Evolutionary conservation across 805 yeast species (phyloP), one percentile per base, ranked within the genome.

Genomic region (Tetrapisispora namnaoensis): DNA sequence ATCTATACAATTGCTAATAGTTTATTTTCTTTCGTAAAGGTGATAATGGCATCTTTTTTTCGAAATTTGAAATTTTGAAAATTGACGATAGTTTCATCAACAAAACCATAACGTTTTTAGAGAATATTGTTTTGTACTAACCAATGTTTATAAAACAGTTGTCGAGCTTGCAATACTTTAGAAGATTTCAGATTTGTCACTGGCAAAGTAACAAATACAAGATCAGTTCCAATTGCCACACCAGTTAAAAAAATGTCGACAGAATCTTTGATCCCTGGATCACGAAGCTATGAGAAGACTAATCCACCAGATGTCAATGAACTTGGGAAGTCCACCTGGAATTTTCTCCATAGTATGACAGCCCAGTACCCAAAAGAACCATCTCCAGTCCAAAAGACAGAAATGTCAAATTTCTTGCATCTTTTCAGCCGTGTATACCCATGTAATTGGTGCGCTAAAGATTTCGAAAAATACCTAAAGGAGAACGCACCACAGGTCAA

Each of bases 391-490:
- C 80, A 89, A 56, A 90, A 90, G 66, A 55, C 64, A 4, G 95
- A 88, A 52, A 77, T 91, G 81, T 70, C 68, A 44, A 76, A 78
- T 44, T 90, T 93, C 55, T 62, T 93, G 45, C 69, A 68, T 3
- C 68, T 86, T 2, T 87, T 93, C 59, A 80, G 93, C 3, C 78
- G 79, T 51, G 72, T 91, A 32, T 93, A 91, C 61, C 99, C 99
- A 2, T 91, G 99, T 66, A 83, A 90, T 85, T 81, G 79, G 70
- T 91, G 98, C 70, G 96, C 95, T 0, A 76, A 77, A 35, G 98
- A 91, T 62, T 88, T 93, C 66, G 74, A 78, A 47, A 64, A 67
- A 30, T 88, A 84, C 64, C 71, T 87, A 27, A 69, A 67, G 49
- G 66, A 67, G 34, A 74, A 79, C 18, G 63, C 71, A 42, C 86